These are phyloP conservation scores for Buxus sempervirens DNA, from an alignment of 164 flowering plant species.

Conservation along the genomic window DNA sequence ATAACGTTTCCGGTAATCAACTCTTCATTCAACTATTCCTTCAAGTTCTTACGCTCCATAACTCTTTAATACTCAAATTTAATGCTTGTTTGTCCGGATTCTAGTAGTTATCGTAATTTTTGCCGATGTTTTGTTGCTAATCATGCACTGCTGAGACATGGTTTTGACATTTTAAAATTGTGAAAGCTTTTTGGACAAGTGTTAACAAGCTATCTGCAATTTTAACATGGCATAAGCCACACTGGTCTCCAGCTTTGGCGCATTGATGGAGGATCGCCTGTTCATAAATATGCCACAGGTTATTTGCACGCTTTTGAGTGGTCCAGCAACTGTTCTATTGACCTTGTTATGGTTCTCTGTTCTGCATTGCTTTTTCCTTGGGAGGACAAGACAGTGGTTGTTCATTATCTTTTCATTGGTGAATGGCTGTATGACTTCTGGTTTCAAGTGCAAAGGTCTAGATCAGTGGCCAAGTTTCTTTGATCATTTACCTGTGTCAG, in stretches of 20 bases:
- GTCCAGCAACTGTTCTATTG: slow-evolving; percentile 8
- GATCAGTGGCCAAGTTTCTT: no score
- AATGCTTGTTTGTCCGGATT: no score
- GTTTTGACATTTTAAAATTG: slow-evolving; percentile 27
- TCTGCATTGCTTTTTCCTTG: slow-evolving; percentile 3
- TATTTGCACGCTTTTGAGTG: slow-evolving; percentile 8
- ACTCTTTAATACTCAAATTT: no score
- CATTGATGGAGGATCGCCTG: slow-evolving; percentile 13
- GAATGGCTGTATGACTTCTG: no score
- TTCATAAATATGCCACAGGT: slow-evolving; percentile 15
- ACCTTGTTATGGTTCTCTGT: slow-evolving; percentile 10
- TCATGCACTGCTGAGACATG: slow-evolving; percentile 18
- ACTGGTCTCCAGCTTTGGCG: slow-evolving; percentile 1
- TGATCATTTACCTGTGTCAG: no score
- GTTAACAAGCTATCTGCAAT: no score
- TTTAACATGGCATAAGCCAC: slow-evolving; percentile 3
- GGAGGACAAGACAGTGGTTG: slow-evolving; percentile 1
- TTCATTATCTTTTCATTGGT: slow-evolving; percentile 1
- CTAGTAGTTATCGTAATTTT: no score
- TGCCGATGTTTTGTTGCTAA: slow-evolving; percentile 44
- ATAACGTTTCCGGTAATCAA: no score
- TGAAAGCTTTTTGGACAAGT: no score
- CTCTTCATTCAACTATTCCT: no score
- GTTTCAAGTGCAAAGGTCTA: no score
- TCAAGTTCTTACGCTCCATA: no score